These are phyloP conservation scores for Crepidotus sp. DNA, from an alignment of 1,284 basidiomycete genomes.

Conservation along the genomic window DNA sequence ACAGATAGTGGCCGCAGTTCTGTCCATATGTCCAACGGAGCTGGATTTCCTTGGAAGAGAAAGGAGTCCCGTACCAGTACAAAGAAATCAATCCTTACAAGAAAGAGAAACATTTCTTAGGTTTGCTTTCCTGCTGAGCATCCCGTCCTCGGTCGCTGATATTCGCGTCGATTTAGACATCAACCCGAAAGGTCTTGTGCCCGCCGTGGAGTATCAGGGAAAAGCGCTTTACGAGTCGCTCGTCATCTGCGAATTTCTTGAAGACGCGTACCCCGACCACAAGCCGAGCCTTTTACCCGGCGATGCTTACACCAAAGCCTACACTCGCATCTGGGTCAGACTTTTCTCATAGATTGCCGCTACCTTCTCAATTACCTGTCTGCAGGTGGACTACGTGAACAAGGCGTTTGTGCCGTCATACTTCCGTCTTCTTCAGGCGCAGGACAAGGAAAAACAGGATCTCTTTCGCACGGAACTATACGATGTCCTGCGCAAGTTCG, in stretches of 20 bases:
- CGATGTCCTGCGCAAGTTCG: constrained; percentile 37
- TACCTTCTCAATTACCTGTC: background rate
- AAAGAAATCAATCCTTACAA: constrained; percentile 64
- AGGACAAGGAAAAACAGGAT: constrained; percentile 42
- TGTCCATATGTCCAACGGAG: constrained; percentile 62
- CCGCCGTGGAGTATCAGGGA: constrained; percentile 49
- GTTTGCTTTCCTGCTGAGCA: constrained; percentile 22
- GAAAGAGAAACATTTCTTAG: constrained; percentile 55
- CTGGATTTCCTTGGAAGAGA: constrained; percentile 64
- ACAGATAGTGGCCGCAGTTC: constrained; percentile 33
- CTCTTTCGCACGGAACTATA: constrained; percentile 37
- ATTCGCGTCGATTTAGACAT: constrained; percentile 30
- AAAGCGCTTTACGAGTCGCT: constrained; percentile 54
- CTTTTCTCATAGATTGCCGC: background rate
- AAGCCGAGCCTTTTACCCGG: constrained; percentile 38
- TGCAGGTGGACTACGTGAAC: constrained; percentile 35
- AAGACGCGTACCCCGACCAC: constrained; percentile 44
- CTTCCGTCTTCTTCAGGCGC: constrained; percentile 45
- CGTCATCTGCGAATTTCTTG: constrained; percentile 52
- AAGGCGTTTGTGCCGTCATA: constrained; percentile 45
- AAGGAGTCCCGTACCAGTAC: constrained; percentile 54
- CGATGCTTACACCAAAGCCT: constrained; percentile 43
- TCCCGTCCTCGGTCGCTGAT: background rate
- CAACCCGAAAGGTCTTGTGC: constrained; percentile 64
- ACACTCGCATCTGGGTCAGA: constrained; percentile 39